Conservation (phyloP, 23 red algal species). For the Gracilariopsis chorda region DNA sequence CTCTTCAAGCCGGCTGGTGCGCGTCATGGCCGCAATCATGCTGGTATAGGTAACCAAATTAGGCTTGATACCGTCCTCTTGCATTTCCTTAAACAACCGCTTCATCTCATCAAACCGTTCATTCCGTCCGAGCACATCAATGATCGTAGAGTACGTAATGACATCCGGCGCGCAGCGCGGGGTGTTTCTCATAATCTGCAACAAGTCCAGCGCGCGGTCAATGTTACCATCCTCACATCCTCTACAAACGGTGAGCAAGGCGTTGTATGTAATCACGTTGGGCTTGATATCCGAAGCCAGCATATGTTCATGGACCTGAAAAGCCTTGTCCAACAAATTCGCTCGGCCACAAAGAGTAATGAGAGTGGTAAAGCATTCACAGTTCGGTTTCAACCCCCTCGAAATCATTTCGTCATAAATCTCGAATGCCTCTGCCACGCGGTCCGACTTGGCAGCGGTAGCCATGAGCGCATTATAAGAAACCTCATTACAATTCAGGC, state of each 20-base stretch:
- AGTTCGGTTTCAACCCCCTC: conserved; percentile 51
- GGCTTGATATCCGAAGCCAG: conserved; percentile 43
- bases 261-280: conserved; percentile 72
- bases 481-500: conserved; percentile 43
- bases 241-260: conserved; percentile 69
- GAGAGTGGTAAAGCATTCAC: conserved; percentile 61
- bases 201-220: conserved; percentile 16
- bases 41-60: conserved; percentile 72
- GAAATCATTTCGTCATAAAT: conserved; percentile 75
- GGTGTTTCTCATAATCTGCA: conserved; percentile 17
- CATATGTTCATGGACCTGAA: conserved; percentile 76
- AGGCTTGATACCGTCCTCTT: conserved; percentile 12
- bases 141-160: conserved; percentile 66
- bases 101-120: conserved; percentile 38
- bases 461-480: conserved; percentile 79
- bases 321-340: conserved; percentile 45
- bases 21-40: conserved; percentile 44
- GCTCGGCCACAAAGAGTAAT: conserved; percentile 76
- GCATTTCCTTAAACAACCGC: conserved; percentile 50
- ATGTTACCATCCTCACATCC: background rate
- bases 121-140: conserved; percentile 63
- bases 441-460: conserved; percentile 27
- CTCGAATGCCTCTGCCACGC: conserved; percentile 63
- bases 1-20: conserved; percentile 28
- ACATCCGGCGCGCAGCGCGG: conserved; percentile 42